phyloP scores from a whole-genome alignment of 805 yeast species.

The Candida parachauliodes region DNA sequence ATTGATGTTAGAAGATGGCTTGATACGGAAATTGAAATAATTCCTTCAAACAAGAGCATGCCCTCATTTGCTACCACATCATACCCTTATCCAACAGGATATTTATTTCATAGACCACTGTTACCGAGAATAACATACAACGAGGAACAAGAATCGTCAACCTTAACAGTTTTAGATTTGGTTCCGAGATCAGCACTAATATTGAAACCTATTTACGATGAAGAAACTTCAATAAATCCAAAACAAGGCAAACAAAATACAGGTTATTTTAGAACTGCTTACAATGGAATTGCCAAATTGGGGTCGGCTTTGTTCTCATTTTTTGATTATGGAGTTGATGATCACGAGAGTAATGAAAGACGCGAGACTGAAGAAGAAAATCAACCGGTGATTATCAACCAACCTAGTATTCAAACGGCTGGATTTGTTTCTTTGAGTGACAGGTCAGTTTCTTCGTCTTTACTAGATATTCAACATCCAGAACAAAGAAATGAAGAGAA shows the following conservation, averaged over 20 bases:
- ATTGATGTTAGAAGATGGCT: slow-evolving; percentile 61
- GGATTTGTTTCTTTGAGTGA: slow-evolving; percentile 9
- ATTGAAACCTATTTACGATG: slow-evolving; percentile 55
- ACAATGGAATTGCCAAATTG: slow-evolving; percentile 12
- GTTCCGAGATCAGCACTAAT: slow-evolving; percentile 73
- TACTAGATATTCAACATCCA: slow-evolving; percentile 8
- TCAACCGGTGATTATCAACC: not conserved
- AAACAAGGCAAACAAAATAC: slow-evolving; percentile 8
- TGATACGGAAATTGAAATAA: slow-evolving; percentile 34
- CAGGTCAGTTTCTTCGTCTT: slow-evolving; percentile 7
- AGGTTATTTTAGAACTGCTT: slow-evolving; percentile 10
- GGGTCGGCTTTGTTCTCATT: slow-evolving; percentile 35
- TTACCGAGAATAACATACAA: slow-evolving; percentile 47
- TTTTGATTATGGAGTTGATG: slow-evolving; percentile 38
- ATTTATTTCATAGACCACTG: slow-evolving; percentile 34
- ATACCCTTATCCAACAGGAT: slow-evolving; percentile 54
- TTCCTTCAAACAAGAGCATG: slow-evolving; percentile 43
- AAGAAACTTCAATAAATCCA: slow-evolving; percentile 8
- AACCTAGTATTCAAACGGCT: slow-evolving; percentile 8
- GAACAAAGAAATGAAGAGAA: not conserved
- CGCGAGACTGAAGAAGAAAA: not conserved
- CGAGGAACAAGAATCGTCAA: slow-evolving; percentile 50
- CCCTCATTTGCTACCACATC: slow-evolving; percentile 51
- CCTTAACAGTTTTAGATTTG: slow-evolving; percentile 53
- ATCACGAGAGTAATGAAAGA: not conserved